phyloP scores from a whole-genome alignment of 2,329 filamentous ascomycete genomes.

The Thelonectria discophora region DNA sequence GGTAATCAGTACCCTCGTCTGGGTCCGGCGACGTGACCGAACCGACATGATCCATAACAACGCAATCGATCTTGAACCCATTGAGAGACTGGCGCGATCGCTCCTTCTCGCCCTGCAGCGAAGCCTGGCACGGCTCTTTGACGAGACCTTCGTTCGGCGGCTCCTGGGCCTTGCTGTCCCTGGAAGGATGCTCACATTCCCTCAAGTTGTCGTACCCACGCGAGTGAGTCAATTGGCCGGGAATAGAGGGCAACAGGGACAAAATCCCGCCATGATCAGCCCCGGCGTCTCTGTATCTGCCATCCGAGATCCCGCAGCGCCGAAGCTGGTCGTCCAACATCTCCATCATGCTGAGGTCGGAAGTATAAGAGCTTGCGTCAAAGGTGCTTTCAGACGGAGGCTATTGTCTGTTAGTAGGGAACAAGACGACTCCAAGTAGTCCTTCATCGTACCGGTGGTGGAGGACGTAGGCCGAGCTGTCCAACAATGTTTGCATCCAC shows the following conservation, averaged over 20 bases:
- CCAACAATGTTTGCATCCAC: constrained; percentile 50
- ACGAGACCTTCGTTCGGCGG: background rate
- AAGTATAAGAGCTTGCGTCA: constrained; percentile 23
- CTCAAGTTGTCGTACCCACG: constrained; percentile 39
- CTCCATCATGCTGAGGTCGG: constrained; percentile 37
- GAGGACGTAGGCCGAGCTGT: constrained; percentile 52
- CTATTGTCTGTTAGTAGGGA: constrained; percentile 7
- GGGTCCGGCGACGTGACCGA: constrained; percentile 10
- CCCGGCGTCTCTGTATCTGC: constrained; percentile 9
- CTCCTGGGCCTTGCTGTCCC: background rate
- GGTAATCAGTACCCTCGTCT: constrained; percentile 8
- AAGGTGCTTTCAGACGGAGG: constrained; percentile 16
- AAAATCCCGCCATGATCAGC: constrained; percentile 18
- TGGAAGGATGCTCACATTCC: background rate
- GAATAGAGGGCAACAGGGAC: background rate
- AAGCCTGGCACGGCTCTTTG: background rate
- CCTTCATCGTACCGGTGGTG: constrained; percentile 46
- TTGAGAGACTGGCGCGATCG: background rate
- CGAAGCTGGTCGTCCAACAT: constrained; percentile 43
- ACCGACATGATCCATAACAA: constrained; percentile 12
- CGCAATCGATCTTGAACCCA: constrained; percentile 15
- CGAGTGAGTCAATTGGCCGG: constrained; percentile 37
- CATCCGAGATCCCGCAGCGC: constrained; percentile 21
- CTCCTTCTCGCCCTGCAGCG: background rate
- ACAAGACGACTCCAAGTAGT: background rate